Conservation (phyloP, 805 yeast species). For the Wickerhamiella parazyma region DNA sequence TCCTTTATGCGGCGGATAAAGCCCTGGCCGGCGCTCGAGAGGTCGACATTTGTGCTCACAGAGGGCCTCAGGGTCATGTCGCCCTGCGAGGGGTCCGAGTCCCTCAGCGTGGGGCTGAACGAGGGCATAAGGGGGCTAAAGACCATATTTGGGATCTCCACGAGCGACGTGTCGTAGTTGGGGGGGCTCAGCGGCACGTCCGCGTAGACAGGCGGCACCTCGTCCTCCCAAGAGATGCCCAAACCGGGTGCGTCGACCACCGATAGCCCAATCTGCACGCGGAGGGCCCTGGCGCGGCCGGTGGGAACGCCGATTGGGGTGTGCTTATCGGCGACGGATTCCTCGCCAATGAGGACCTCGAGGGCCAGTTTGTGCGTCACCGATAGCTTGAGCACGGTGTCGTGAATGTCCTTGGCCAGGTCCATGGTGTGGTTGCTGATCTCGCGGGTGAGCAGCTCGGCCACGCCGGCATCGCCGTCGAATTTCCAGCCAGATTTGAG, state of each 20-base stretch:
- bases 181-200: constrained; percentile 87
- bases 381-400: constrained; percentile 62
- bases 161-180: constrained; percentile 36
- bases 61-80: background rate
- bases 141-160: constrained; percentile 17
- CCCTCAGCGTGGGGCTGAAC: constrained; percentile 20
- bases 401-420: constrained; percentile 40
- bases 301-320: constrained; percentile 35
- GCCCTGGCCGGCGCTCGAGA: background rate
- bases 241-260: constrained; percentile 86
- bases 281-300: constrained; percentile 84
- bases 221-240: constrained; percentile 98
- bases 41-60: background rate
- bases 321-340: constrained; percentile 26
- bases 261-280: constrained; percentile 84
- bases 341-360: constrained; percentile 93
- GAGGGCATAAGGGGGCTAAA: constrained; percentile 12
- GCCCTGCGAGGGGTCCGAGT: constrained; percentile 17
- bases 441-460: constrained; percentile 39
- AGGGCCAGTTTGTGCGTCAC: constrained; percentile 67
- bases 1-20: constrained; percentile 1
- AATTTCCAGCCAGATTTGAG: constrained; percentile 90
- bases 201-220: constrained; percentile 92
- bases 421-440: constrained; percentile 19
- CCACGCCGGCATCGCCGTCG: constrained; percentile 70